A percentile compares a stretch with the other conserved stretches of the same genome.
These are phyloP conservation scores for Leptodermis oblonga DNA, from an alignment of 257 asterid species.

Conservation along the genomic window DNA sequence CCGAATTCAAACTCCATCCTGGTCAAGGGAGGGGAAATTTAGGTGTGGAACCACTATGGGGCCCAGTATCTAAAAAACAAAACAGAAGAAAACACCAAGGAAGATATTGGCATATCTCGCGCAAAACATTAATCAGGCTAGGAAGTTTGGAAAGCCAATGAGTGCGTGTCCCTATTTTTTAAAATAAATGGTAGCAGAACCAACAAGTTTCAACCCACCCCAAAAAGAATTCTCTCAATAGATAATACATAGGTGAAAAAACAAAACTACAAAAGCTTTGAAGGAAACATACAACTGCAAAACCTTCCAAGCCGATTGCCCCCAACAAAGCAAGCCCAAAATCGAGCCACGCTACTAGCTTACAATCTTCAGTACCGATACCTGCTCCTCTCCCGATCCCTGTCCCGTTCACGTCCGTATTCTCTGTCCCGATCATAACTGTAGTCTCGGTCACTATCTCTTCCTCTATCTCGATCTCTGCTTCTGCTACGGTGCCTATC, in stretches of 20 bases:
- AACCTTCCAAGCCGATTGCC: not conserved
- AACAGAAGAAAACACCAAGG: no score
- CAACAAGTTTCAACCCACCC: not conserved
- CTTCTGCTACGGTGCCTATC: constrained; percentile 62
- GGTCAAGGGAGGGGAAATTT: no score
- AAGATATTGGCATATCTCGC: no score
- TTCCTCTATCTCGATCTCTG: constrained; percentile 57
- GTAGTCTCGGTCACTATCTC: constrained; percentile 59
- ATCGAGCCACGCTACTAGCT: not conserved
- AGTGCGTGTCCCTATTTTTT: not conserved
- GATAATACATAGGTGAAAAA: not conserved
- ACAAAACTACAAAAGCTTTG: not conserved
- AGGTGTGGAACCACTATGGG: no score
- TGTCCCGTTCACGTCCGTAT: constrained; percentile 61
- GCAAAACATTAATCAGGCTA: not conserved
- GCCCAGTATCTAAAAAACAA: no score
- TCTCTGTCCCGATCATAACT: constrained; percentile 68
- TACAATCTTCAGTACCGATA: constrained; percentile 30
- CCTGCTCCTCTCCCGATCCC: constrained; percentile 48
- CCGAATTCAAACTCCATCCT: no score
- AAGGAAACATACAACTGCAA: not conserved
- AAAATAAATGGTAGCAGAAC: no score
- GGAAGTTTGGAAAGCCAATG: not conserved
- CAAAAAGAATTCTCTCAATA: not conserved
- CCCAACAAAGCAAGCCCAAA: not conserved